Conservation (phyloP, 2,329 filamentous ascomycete genomes). For the Xenoacremonium recifei region DNA sequence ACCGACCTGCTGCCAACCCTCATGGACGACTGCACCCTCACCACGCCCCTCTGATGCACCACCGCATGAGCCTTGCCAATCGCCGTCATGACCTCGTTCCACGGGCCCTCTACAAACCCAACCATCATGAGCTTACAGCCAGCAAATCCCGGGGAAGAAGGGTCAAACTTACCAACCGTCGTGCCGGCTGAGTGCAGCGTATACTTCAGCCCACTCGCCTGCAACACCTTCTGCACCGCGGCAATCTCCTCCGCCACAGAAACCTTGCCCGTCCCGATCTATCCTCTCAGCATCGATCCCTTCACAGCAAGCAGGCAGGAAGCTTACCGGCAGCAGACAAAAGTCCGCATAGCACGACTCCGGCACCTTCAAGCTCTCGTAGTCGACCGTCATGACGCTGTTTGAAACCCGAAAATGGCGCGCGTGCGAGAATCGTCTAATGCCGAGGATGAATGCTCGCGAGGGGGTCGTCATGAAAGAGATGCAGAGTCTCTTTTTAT, state of each 20-base stretch:
- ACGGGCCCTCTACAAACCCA: constrained; percentile 69
- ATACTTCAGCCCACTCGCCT: constrained; percentile 76
- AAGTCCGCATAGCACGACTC: constrained; percentile 82
- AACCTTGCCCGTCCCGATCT: constrained; percentile 76
- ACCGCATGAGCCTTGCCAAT: constrained; percentile 84
- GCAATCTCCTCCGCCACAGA: constrained; percentile 84
- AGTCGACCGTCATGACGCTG: constrained; percentile 45
- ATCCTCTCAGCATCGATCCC: neutral
- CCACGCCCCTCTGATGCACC: constrained; percentile 73
- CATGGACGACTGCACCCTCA: constrained; percentile 86
- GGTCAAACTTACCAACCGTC: constrained; percentile 69
- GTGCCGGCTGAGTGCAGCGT: constrained; percentile 93
- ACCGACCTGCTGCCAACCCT: constrained; percentile 74
- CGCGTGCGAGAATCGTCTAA: neutral
- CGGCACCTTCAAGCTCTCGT: constrained; percentile 60
- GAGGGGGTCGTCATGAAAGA: neutral
- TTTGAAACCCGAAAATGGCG: neutral
- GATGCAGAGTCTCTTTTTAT: no score
- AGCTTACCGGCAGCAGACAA: constrained; percentile 76
- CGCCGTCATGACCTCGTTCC: constrained; percentile 82
- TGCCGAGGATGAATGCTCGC: neutral
- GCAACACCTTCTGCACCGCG: constrained; percentile 80
- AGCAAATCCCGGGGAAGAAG: neutral
- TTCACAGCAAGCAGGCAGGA: neutral
- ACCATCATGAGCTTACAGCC: neutral